These are phyloP conservation scores for Malassezia sympodialis DNA, from an alignment of 1,284 basidiomycete genomes.

Conservation along the genomic window DNA sequence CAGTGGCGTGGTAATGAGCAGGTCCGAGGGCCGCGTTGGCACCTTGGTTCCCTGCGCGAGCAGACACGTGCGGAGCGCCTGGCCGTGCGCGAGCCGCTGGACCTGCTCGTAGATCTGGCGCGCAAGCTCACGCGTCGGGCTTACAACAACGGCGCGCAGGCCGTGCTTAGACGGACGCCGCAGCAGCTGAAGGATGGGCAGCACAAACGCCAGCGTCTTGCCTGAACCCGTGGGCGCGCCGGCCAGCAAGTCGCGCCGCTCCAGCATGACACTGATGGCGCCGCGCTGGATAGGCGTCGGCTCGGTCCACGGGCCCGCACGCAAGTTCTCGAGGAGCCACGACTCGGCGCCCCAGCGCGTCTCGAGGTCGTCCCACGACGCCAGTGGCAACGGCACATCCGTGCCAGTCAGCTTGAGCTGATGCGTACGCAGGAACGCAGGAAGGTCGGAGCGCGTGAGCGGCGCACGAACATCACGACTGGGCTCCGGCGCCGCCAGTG, in stretches of 20 bases:
- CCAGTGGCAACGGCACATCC: conserved; percentile 48
- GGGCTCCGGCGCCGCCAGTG: neutral
- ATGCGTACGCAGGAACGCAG: conserved; percentile 30
- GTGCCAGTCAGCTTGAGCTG: conserved; percentile 48
- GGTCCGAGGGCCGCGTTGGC: conserved; percentile 25
- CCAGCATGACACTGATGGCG: conserved; percentile 46
- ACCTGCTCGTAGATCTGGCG: conserved; percentile 44
- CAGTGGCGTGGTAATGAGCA: conserved; percentile 43
- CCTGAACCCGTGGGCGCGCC: conserved; percentile 44
- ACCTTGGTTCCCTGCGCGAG: conserved; percentile 25
- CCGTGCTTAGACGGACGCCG: conserved; percentile 20
- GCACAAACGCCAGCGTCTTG: conserved; percentile 42
- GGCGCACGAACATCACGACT: neutral
- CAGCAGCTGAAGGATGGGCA: conserved; percentile 37
- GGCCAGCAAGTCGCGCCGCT: conserved; percentile 33
- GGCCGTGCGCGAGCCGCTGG: conserved; percentile 20
- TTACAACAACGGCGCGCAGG: conserved; percentile 39
- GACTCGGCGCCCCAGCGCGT: conserved; percentile 23
- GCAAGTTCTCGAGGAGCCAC: conserved; percentile 29
- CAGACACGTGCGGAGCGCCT: conserved; percentile 31
- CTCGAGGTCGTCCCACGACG: conserved; percentile 41
- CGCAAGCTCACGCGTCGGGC: conserved; percentile 43
- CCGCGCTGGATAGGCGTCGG: conserved; percentile 49
- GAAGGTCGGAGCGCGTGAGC: conserved; percentile 31
- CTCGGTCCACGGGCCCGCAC: conserved; percentile 27